Evolutionary conservation across 23 red algal genomes (phyloP).

Genomic region (Porphyridium purpureum): DNA sequence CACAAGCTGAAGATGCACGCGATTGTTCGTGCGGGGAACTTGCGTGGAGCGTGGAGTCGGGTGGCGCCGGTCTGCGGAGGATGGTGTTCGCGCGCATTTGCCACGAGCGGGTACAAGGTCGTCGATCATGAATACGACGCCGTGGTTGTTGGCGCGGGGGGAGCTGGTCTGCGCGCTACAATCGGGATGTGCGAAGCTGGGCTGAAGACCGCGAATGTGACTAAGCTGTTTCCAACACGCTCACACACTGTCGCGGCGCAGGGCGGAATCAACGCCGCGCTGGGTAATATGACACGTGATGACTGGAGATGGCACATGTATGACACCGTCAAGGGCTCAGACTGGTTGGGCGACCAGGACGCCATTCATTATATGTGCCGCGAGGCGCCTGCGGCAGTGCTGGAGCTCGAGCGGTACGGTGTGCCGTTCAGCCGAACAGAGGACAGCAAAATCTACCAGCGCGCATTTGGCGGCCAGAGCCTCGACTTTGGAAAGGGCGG

Average conservation of each 20-base stretch:
- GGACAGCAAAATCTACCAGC: conserved; percentile 78
- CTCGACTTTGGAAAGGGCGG: conserved; percentile 87
- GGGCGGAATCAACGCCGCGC: conserved; percentile 82
- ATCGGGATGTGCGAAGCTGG: conserved; percentile 84
- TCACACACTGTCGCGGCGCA: conserved; percentile 45
- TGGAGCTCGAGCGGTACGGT: conserved; percentile 89
- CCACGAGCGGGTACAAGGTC: no score
- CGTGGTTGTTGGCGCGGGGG: conserved; percentile 74
- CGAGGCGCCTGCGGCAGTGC: conserved; percentile 66
- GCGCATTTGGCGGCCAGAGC: conserved; percentile 86
- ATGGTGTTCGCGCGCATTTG: no score
- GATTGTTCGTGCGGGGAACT: no score
- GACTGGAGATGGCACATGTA: conserved; percentile 99
- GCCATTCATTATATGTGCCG: conserved; percentile 95
- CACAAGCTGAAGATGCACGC: no score
- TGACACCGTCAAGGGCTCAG: conserved; percentile 87
- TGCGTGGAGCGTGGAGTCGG: no score
- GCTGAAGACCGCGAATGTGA: conserved; percentile 49
- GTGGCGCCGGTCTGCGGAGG: no score
- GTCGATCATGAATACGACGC: no score
- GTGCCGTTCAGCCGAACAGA: conserved; percentile 87
- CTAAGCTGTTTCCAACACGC: conserved; percentile 91
- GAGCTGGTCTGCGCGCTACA: conserved; percentile 75
- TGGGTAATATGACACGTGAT: conserved; percentile 84
- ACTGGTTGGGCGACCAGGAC: conserved; percentile 92